Conservation (phyloP, 768 basidiomycete species). For the Podaxis mareebaensis region DNA sequence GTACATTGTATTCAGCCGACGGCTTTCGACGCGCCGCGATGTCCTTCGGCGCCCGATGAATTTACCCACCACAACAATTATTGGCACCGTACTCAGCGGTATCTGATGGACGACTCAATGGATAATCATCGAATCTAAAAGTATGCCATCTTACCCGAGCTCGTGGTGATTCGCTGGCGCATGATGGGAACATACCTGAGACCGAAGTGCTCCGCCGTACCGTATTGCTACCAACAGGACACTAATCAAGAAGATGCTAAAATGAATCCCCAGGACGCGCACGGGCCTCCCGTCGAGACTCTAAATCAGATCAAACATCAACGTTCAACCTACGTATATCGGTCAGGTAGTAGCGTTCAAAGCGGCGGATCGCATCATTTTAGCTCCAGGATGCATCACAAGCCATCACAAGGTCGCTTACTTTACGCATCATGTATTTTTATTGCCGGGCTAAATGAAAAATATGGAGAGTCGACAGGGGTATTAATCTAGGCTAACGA, state of each 20-base stretch:
- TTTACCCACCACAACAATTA: not conserved
- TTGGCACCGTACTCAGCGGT: slow-evolving; percentile 2
- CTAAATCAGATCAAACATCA: not conserved
- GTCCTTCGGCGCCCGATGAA: not conserved
- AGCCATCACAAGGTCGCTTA: not conserved
- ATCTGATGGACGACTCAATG: slow-evolving; percentile 8
- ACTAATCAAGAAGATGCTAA: not conserved
- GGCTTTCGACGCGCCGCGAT: not conserved
- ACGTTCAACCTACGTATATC: slow-evolving; percentile 2
- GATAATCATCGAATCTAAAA: slow-evolving; percentile 18
- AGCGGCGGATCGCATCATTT: slow-evolving; percentile 16
- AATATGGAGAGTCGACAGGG: no score
- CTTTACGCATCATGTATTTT: not conserved
- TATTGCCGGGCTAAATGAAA: not conserved
- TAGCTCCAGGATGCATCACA: not conserved
- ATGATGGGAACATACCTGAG: not conserved
- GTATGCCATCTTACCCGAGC: not conserved
- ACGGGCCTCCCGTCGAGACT: slow-evolving; percentile 6
- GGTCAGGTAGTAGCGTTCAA: slow-evolving; percentile 6
- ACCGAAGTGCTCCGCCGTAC: not conserved
- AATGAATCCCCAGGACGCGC: not conserved
- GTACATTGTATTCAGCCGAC: not conserved
- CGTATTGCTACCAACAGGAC: not conserved
- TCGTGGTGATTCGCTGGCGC: slow-evolving; percentile 4
- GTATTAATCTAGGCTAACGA: no score